Base-by-base conservation (phyloP, 1,284 basidiomycete species). In the Cutaneotrichosporon spelunceum region DNA sequence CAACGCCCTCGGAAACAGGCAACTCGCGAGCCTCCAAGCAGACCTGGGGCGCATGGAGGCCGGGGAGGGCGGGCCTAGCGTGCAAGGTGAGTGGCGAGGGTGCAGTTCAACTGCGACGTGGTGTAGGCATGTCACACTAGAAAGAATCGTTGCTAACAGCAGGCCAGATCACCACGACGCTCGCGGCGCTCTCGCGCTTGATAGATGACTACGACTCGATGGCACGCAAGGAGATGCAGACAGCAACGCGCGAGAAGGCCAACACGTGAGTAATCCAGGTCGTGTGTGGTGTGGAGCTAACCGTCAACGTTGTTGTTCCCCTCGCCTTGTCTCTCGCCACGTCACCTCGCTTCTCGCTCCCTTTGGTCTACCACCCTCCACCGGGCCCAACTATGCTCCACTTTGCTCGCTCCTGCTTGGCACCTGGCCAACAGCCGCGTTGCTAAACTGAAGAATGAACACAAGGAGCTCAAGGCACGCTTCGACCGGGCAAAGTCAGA, bases 191-290 rank as follows among this genome's bases (percentile, higher is more conserved):
- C 83, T 87, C 90, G 59, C 82, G 93, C 60, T 91, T 94, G 59
- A 87, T 96, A 66, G 93, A 96, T 70, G 94, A 98, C 73, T 97
- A 95, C 73, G 93, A 96, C 72, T 88, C 90, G 13, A 93, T 97
- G 90, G 91, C 90, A 0, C 90, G 88, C 80, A 84, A 93, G 66
- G 93, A 97, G 78, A 91, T 96, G 72, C 90, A 95, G 57, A 91
- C 91, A 69, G 87, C 89, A 45, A 95, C 95, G 79, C 87, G 92
- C 75, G 93, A 95, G 81, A 97, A 97, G 80, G 94, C 93, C 0
- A 84, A 89, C 74, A 88, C 90, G 91, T 93, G 72, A 72, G 86
- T 57, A 8, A 33, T 23, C 27, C 19, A 24, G 13, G 29, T 13
- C 26, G 6, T 4, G n/a, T 39, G 52, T 39, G 23, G n/a, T 26